These are phyloP conservation scores for Plasmodium cynomolgi DNA, from an alignment of 169 alveolate genomes.

Conservation along the genomic window DNA sequence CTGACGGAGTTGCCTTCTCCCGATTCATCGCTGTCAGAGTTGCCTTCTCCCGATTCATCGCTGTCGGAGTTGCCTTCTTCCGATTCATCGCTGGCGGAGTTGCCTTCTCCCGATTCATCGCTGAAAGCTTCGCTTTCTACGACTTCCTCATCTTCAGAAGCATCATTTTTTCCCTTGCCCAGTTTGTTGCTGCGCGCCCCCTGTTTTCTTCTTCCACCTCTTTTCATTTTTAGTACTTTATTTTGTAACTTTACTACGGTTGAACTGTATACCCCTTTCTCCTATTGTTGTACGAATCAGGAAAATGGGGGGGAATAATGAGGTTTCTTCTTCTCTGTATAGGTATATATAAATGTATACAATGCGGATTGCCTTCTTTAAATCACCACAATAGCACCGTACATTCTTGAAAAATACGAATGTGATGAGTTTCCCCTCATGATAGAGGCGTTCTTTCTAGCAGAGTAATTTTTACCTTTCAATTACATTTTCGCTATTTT, in stretches of 20 bases:
- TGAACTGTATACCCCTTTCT: background rate
- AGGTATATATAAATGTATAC: background rate
- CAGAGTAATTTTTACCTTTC: background rate
- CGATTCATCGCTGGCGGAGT: background rate
- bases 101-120: background rate
- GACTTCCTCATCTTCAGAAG: conserved; percentile 20
- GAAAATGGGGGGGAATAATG: background rate
- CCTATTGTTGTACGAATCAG: background rate
- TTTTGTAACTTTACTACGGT: conserved; percentile 1
- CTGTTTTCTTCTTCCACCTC: conserved; percentile 2
- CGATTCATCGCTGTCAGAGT: background rate
- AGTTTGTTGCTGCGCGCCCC: background rate
- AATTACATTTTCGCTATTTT: conserved; percentile 4
- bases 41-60: background rate
- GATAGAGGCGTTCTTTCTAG: background rate
- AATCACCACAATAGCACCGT: background rate
- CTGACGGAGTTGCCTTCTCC: background rate
- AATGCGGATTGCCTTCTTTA: background rate
- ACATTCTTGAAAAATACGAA: background rate
- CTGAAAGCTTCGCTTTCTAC: background rate
- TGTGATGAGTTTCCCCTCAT: background rate
- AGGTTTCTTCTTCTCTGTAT: background rate
- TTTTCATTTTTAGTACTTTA: background rate
- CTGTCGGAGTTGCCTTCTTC: background rate
- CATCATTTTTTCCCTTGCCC: conserved; percentile 3